Percentiles rank a stretch among this genome's conserved stretches.
These are phyloP conservation scores for Xylaria sp. DNA, from an alignment of 2,329 filamentous ascomycete genomes.

Conservation along the genomic window DNA sequence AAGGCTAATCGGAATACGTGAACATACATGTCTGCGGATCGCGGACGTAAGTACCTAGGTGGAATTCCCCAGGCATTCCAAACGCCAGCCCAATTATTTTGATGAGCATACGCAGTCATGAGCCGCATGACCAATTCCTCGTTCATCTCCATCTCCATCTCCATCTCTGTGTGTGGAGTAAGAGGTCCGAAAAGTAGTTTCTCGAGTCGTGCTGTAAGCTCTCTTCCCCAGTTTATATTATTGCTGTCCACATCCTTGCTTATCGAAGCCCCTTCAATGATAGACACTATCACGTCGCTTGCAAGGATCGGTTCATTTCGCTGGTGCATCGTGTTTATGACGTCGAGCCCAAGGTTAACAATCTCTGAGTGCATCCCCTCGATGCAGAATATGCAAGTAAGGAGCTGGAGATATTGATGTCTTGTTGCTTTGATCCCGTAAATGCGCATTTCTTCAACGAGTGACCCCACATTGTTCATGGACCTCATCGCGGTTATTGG, in stretches of 20 bases:
- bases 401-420: conserved; percentile 52
- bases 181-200: conserved; percentile 55
- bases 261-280: conserved; percentile 57
- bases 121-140: conserved; percentile 55
- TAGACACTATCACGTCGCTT: conserved; percentile 61
- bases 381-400: conserved; percentile 54
- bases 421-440: conserved; percentile 53
- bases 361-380: conserved; percentile 33
- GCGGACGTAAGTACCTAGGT: conserved; percentile 59
- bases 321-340: conserved; percentile 59
- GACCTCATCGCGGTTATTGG: conserved; percentile 31
- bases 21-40: conserved; percentile 66
- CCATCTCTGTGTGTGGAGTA: conserved; percentile 53
- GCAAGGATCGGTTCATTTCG: conserved; percentile 57
- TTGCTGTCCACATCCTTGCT: conserved; percentile 42
- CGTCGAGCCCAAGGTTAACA: conserved; percentile 55
- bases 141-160: conserved; percentile 48
- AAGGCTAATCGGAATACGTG: conserved; percentile 64
- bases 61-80: conserved; percentile 71
- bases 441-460: conserved; percentile 55
- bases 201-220: conserved; percentile 55
- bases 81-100: conserved; percentile 65
- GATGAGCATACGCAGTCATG: conserved; percentile 59
- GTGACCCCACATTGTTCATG: conserved; percentile 43
- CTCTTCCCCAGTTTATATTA: conserved; percentile 51